phyloP scores from a whole-genome alignment of 805 yeast species.

The Yarrowia sp. region DNA sequence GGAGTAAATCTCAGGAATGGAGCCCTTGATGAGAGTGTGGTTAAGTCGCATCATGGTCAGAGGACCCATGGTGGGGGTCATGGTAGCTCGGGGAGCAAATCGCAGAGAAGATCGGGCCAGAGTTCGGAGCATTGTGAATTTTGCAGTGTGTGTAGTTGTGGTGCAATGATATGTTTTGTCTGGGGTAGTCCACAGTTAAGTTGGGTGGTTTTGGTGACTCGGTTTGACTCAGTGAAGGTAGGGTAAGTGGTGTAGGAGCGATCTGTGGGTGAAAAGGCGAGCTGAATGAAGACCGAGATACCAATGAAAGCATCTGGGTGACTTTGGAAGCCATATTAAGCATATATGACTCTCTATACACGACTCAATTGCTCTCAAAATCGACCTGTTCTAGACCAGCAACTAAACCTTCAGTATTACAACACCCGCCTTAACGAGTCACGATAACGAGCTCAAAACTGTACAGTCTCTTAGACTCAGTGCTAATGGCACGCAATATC shows the following conservation, averaged over 20 bases:
- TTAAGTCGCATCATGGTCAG: conserved; percentile 33
- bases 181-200: conserved; percentile 21
- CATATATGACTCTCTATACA: not conserved
- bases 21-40: conserved; percentile 33
- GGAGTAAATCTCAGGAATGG: conserved; percentile 35
- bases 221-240: conserved; percentile 25
- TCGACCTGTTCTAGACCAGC: not conserved
- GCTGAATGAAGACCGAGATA: not conserved
- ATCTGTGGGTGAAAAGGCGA: not conserved
- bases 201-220: conserved; percentile 1
- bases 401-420: not conserved
- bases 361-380: not conserved
- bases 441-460: not conserved
- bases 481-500: not conserved
- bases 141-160: not conserved
- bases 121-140: conserved; percentile 23
- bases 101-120: conserved; percentile 23
- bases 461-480: not conserved
- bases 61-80: not conserved
- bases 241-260: conserved; percentile 4
- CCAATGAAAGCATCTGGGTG: not conserved
- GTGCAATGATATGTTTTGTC: not conserved
- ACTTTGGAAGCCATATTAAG: no score
- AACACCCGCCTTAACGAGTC: not conserved
- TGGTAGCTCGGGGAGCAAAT: conserved; percentile 25